Conservation (phyloP, 495 filamentous ascomycete genomes). For the Penicillium cinerascens region DNA sequence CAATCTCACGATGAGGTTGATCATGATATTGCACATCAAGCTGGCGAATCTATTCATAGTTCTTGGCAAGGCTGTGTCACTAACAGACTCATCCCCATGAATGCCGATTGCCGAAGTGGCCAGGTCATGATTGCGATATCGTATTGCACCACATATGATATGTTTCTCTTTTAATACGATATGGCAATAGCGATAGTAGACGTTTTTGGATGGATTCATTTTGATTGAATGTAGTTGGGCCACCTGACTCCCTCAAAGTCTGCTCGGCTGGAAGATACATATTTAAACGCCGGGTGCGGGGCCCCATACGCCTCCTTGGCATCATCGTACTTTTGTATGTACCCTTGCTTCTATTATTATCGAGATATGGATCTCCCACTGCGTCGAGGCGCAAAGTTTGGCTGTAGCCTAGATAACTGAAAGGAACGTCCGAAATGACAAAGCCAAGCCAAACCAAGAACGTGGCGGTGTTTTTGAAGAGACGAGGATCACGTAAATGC, state of each 20-base stretch:
- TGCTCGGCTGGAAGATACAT: neutral
- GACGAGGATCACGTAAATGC: neutral
- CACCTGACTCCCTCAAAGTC: neutral
- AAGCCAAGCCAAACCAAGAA: neutral
- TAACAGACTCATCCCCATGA: neutral
- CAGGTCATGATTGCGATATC: neutral
- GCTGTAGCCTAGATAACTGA: neutral
- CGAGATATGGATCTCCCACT: neutral
- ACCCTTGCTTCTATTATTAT: neutral
- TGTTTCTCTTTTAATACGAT: constrained; percentile 1
- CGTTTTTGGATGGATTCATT: neutral
- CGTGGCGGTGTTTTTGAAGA: too few relatives aligned
- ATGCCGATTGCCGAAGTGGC: neutral
- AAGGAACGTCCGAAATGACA: neutral
- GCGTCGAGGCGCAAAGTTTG: neutral
- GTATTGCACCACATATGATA: neutral
- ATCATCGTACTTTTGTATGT: neutral
- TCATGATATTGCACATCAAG: neutral
- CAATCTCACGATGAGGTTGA: constrained; percentile 1
- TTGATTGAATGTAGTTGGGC: neutral
- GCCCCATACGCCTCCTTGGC: neutral
- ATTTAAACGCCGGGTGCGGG: neutral
- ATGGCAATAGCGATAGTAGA: neutral
- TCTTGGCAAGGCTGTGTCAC: neutral
- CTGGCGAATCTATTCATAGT: constrained; percentile 7